Conservation (phyloP, 2,329 filamentous ascomycete species). For the Pyricularia pennisetigena region DNA sequence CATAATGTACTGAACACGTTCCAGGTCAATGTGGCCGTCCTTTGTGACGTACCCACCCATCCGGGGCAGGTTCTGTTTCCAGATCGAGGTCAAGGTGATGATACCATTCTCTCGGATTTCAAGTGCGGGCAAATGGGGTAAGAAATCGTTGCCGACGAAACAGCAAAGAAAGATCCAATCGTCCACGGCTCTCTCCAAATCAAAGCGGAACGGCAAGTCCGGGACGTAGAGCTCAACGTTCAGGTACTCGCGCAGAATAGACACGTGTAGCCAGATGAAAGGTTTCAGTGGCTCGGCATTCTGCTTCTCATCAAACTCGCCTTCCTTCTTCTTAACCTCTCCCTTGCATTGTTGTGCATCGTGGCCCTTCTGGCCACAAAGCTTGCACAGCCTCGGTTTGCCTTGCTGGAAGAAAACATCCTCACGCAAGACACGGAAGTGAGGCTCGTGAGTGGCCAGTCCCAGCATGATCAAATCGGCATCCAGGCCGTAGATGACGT, state of each 20-base stretch:
- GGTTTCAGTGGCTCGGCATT: conserved; percentile 66
- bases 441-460: conserved; percentile 90
- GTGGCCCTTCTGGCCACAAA: conserved; percentile 90
- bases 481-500: conserved; percentile 97
- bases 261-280: conserved; percentile 97
- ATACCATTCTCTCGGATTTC: conserved; percentile 97
- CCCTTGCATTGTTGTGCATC: conserved; percentile 79
- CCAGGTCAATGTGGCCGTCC: conserved; percentile 83
- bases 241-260: conserved; percentile 84
- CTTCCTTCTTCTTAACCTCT: conserved; percentile 65
- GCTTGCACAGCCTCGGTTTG: conserved; percentile 69
- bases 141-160: conserved; percentile 96
- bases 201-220: conserved; percentile 76
- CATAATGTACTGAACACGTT: conserved; percentile 78
- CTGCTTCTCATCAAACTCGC: conserved; percentile 75
- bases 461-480: conserved; percentile 98
- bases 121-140: conserved; percentile 92
- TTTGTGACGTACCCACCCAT: conserved; percentile 98
- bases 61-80: conserved; percentile 79
- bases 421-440: conserved; percentile 92
- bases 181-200: conserved; percentile 87
- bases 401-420: conserved; percentile 92
- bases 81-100: conserved; percentile 91
- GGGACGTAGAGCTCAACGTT: conserved; percentile 81
- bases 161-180: conserved; percentile 99